These are phyloP conservation scores for Schwanniomyces etchellsii DNA, from an alignment of 1,139 yeast species.

Conservation along the genomic window DNA sequence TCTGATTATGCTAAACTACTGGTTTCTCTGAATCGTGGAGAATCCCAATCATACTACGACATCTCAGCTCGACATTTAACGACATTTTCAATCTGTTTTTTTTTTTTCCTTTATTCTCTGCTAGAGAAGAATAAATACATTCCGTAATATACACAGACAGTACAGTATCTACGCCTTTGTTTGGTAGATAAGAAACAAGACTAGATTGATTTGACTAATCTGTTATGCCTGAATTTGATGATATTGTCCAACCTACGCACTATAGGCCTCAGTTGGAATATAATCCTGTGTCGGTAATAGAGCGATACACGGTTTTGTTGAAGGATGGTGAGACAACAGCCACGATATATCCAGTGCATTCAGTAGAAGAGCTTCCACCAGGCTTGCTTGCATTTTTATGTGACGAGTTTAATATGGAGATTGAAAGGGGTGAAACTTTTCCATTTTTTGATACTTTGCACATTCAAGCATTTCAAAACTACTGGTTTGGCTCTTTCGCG, in stretches of 20 bases:
- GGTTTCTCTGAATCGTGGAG: too few relatives aligned
- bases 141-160: conserved; percentile 17
- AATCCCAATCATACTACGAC: too few relatives aligned
- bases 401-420: conserved; percentile 91
- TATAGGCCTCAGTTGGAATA: conserved; percentile 31
- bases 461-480: conserved; percentile 65
- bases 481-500: conserved; percentile 85
- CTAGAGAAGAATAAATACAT: too few relatives aligned
- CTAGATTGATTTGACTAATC: conserved; percentile 1
- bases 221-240: conserved; percentile 34
- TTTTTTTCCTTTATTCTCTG: too few relatives aligned
- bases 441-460: conserved; percentile 78
- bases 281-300: conserved; percentile 26
- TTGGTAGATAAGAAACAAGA: conserved; percentile 1
- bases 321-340: conserved; percentile 91
- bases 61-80: too few relatives aligned
- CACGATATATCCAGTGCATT: conserved; percentile 79
- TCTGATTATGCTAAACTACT: too few relatives aligned
- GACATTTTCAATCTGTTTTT: too few relatives aligned
- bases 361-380: conserved; percentile 60
- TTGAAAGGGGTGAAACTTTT: conserved; percentile 81
- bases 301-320: conserved; percentile 59
- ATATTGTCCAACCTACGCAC: conserved; percentile 26
- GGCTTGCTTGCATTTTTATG: conserved; percentile 75
- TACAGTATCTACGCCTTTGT: conserved; percentile 12